Evolutionary conservation across 148 eudicot species (phyloP).

Genomic region (Cornus kousa): DNA sequence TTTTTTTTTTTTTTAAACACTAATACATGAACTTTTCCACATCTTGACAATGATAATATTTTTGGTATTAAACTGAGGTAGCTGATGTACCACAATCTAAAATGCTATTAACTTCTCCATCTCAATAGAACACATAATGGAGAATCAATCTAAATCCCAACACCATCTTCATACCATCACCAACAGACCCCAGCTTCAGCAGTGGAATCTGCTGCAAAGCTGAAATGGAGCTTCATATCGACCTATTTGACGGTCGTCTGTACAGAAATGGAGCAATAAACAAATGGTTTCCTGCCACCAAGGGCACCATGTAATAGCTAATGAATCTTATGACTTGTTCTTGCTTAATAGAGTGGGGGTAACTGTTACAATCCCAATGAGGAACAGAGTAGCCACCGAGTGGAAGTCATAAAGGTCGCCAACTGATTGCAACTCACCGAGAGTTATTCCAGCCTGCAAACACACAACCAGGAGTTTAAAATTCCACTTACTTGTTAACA

Average conservation of each 20-base stretch:
- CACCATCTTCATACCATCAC: neutral
- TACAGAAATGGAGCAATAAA: conserved; percentile 3
- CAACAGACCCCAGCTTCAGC: neutral
- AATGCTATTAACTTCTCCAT: neutral
- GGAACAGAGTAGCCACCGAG: conserved; percentile 83
- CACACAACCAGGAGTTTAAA: neutral
- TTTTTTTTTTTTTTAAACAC: no score
- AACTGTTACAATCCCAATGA: conserved; percentile 69
- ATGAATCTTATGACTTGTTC: conserved; percentile 32
- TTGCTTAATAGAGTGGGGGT: conserved; percentile 78
- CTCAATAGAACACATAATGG: conserved; percentile 1
- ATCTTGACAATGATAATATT: no score
- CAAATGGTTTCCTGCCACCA: neutral
- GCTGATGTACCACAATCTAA: neutral
- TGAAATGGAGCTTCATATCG: neutral
- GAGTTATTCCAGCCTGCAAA: conserved; percentile 85
- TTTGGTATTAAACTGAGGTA: no score
- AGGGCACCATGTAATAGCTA: neutral
- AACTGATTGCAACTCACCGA: conserved; percentile 76
- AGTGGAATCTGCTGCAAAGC: conserved; percentile 3
- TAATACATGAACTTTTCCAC: no score
- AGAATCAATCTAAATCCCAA: neutral
- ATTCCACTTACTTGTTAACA: neutral
- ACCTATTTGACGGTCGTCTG: conserved; percentile 1
- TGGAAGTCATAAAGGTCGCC: conserved; percentile 84